Evolutionary conservation across 2,329 filamentous ascomycete genomes (phyloP).

Genomic region (Magnaporthales sp.): DNA sequence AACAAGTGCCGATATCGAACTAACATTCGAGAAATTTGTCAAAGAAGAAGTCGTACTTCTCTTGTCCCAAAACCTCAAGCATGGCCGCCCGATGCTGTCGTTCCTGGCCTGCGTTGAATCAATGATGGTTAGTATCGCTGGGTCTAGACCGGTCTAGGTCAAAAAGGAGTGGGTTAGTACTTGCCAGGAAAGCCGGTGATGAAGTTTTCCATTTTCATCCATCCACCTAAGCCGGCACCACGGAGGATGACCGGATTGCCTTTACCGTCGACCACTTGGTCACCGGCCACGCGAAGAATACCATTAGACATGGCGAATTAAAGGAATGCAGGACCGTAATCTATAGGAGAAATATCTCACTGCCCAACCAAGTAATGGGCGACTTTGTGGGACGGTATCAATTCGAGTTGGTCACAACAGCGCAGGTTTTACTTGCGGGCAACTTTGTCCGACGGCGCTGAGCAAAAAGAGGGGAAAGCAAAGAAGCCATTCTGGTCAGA

Average conservation of each 20-base stretch:
- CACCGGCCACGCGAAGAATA: conserved; percentile 5
- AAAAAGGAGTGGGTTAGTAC: not conserved
- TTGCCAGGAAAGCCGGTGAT: conserved; percentile 47
- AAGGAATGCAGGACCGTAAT: not conserved
- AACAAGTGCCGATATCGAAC: not conserved
- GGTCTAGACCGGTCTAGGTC: not conserved
- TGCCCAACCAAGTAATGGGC: not conserved
- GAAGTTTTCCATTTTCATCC: conserved; percentile 37
- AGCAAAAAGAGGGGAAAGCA: not conserved
- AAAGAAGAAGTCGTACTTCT: conserved; percentile 53
- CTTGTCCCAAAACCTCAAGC: conserved; percentile 40
- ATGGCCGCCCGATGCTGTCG: conserved; percentile 45
- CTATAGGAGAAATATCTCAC: not conserved
- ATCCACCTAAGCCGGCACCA: conserved; percentile 27
- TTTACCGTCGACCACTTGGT: conserved; percentile 6
- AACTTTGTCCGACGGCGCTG: not conserved
- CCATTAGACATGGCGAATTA: conserved; percentile 1
- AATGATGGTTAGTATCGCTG: not conserved
- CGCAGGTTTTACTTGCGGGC: not conserved
- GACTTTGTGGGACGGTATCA: not conserved
- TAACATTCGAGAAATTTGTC: conserved; percentile 35
- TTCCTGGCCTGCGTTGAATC: conserved; percentile 35
- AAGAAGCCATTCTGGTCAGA: not conserved
- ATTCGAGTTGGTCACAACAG: not conserved
- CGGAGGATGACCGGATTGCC: conserved; percentile 17